Base-by-base conservation (phyloP, 2,329 filamentous ascomycete species). In the Setomelanomma holmii region DNA sequence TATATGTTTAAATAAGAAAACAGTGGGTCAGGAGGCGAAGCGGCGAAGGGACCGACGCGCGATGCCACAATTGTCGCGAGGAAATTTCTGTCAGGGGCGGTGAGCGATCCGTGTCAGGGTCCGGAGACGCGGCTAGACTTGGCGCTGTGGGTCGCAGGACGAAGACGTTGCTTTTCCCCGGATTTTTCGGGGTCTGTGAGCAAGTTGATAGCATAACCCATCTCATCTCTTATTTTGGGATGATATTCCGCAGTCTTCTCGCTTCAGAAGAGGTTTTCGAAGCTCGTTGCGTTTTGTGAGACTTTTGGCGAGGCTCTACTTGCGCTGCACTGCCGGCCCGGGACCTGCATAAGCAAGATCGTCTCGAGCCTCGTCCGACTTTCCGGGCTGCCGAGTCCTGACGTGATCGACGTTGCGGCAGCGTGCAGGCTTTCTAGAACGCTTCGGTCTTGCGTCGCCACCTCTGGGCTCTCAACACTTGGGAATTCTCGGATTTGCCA, bases 31-130 rank as follows among this genome's bases (percentile, higher is more conserved):
- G 30, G 22, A n/a, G 41, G 43, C 40, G 11, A 40, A 38, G n/a
- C n/a, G n/a, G n/a, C n/a, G n/a, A 53, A 54, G 49, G 49, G 51
- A 51, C 49, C 54, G 47, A 48, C 39, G 49, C 41, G 45, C 35
- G 35, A 36, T 33, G 14, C 33, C 40, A 12, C 41, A 23, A 24
- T 45, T n/a, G 19, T 6, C 33, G 40, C 35, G 38, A 24, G 53
- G 34, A 49, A 49, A 27, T 46, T 40, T 33, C 42, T 39, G 53
- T 53, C 41, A 49, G 49, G 58, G 58, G 59, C 59, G 55, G 56
- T 58, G 49, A 58, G 56, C 35, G 56, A 51, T 56, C 54, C 50
- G 50, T 60, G 57, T 54, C 51, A 44, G 52, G 50, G 16, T 16
- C 30, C 19, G 20, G 49, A 22, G 21, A 22, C 20, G n/a, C n/a